These are phyloP conservation scores for Torrubiellomyces zombiae DNA, from an alignment of 2,329 filamentous ascomycete species.

Conservation along the genomic window DNA sequence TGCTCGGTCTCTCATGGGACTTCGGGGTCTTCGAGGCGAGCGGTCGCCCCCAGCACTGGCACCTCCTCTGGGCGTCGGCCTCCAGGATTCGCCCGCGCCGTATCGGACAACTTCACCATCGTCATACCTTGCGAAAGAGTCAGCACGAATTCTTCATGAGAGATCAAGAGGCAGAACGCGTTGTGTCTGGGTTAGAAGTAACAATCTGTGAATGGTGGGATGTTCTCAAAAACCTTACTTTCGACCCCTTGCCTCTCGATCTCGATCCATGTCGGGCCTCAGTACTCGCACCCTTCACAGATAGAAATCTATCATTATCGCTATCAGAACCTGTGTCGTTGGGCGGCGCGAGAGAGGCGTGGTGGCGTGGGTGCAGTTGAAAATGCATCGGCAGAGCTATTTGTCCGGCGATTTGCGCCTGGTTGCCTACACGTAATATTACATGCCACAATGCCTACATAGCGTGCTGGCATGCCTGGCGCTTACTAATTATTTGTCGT, in stretches of 20 bases:
- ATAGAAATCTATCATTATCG: too few species aligned
- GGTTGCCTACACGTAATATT: too few species aligned
- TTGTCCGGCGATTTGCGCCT: too few species aligned
- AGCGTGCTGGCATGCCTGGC: too few species aligned
- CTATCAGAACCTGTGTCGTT: too few species aligned
- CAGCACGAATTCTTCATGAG: neutral
- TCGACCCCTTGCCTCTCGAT: conserved; percentile 17
- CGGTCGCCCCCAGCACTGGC: conserved; percentile 16
- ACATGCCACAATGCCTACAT: too few species aligned
- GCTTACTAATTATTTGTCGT: too few species aligned
- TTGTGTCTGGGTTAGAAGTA: too few species aligned
- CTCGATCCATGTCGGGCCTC: conserved; percentile 19
- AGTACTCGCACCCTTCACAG: too few species aligned
- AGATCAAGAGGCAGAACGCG: neutral
- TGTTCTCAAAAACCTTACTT: conserved; percentile 13
- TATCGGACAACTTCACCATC: conserved; percentile 46
- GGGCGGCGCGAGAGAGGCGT: too few species aligned
- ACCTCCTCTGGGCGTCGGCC: conserved; percentile 35
- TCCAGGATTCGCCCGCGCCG: conserved; percentile 44
- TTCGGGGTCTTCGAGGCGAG: conserved; percentile 23
- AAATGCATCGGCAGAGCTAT: too few species aligned
- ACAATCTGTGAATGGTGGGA: conserved; percentile 4
- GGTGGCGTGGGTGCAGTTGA: too few species aligned
- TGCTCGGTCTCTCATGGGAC: conserved; percentile 12
- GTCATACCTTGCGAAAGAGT: conserved; percentile 29